A percentile compares a stretch with the other conserved stretches of the same genome.
These are phyloP conservation scores for Przewalskia tangutica DNA, from an alignment of 257 asterid species.

Conservation along the genomic window DNA sequence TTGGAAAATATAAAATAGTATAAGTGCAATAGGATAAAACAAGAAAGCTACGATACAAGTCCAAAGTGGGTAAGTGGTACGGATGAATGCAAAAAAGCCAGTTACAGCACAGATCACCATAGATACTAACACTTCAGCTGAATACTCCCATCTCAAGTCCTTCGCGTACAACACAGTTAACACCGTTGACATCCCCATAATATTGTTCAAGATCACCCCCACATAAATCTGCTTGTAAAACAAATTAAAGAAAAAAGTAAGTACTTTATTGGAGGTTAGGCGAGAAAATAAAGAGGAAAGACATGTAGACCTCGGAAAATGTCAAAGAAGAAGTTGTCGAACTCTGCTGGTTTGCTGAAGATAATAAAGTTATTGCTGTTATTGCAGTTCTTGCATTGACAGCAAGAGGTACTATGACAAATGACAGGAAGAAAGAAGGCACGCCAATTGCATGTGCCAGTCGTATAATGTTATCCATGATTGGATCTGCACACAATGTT, in stretches of 20 bases:
- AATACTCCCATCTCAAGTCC: constrained; percentile 49
- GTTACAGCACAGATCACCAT: constrained; percentile 30
- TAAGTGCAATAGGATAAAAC: constrained; percentile 44
- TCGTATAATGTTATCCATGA: constrained; percentile 27
- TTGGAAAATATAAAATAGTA: constrained; percentile 31
- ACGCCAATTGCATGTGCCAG: constrained; percentile 32
- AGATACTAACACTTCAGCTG: constrained; percentile 49
- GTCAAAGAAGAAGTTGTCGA: constrained; percentile 48
- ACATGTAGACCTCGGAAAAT: constrained; percentile 50
- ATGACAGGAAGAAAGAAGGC: constrained; percentile 49
- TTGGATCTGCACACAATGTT: constrained; percentile 52
- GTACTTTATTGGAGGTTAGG: neutral
- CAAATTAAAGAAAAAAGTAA: neutral
- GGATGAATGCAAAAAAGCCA: constrained; percentile 33
- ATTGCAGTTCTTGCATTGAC: constrained; percentile 38
- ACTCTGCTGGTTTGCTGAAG: constrained; percentile 40
- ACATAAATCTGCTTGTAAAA: constrained; percentile 36
- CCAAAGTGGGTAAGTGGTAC: constrained; percentile 38
- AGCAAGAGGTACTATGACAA: constrained; percentile 40
- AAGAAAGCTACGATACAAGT: constrained; percentile 39
- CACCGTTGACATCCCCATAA: constrained; percentile 39
- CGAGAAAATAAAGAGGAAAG: neutral
- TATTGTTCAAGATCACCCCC: constrained; percentile 60
- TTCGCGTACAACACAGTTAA: constrained; percentile 42
- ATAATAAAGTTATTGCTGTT: constrained; percentile 21